Percentiles rank a stretch among this genome's conserved stretches.
phyloP scores from a whole-genome alignment of 306 rosid genomes.

The Quercus suber region DNA sequence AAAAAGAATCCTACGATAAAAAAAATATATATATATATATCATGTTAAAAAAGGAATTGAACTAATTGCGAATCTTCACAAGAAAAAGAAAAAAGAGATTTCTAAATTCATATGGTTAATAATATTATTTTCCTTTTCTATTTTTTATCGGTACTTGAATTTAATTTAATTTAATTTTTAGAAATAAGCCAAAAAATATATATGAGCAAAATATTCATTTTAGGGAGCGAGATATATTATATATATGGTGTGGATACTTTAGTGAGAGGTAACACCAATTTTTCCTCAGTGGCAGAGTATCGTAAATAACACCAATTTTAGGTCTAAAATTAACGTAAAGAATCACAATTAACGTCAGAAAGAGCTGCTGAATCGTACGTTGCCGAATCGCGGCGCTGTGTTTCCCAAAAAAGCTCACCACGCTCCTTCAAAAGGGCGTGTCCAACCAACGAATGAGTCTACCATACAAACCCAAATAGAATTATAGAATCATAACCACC shows the following conservation, averaged over 20 bases:
- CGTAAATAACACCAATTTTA: slow-evolving; percentile 2
- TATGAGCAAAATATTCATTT: background rate
- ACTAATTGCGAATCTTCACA: background rate
- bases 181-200: background rate
- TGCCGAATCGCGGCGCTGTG: slow-evolving; percentile 1
- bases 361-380: background rate
- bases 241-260: background rate
- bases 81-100: background rate
- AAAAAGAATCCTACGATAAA: background rate
- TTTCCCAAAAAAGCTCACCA: background rate
- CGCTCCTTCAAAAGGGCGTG: background rate
- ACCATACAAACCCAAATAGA: too few species aligned
- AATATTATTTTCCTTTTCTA: background rate
- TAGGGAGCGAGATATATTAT: background rate
- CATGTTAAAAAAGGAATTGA: background rate
- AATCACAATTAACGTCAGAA: too few species aligned
- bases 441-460: background rate
- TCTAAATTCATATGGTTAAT: background rate
- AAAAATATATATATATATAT: too few species aligned
- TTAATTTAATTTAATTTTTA: too few species aligned
- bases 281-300: background rate
- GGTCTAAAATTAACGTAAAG: background rate
- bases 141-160: too few species aligned
- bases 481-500: too few species aligned
- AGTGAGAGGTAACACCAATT: background rate